phyloP scores from a whole-genome alignment of 306 rosid genomes.

The Cucurbita argyrosperma region DNA sequence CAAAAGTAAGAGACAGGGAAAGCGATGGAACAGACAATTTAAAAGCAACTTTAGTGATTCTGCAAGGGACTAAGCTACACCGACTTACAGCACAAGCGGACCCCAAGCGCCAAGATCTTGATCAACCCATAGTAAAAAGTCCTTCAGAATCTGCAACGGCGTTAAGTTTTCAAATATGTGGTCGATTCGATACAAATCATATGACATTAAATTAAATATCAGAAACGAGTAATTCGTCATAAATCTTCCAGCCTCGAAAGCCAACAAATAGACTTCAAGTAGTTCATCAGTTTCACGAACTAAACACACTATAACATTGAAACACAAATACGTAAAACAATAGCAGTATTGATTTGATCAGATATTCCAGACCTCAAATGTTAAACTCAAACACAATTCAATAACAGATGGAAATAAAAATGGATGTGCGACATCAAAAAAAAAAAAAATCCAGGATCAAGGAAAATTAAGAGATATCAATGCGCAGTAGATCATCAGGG shows the following conservation, averaged over 20 bases:
- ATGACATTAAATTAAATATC: neutral
- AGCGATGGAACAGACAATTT: neutral
- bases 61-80: neutral
- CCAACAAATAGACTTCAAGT: no score
- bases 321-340: neutral
- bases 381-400: neutral
- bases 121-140: slow-evolving; percentile 65
- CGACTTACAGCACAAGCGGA: slow-evolving; percentile 59
- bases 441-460: no score
- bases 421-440: neutral
- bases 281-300: neutral
- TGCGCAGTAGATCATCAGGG: no score
- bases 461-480: no score
- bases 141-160: slow-evolving; percentile 51
- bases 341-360: neutral
- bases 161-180: neutral
- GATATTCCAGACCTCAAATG: neutral
- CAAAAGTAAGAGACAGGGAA: neutral
- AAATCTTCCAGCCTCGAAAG: neutral
- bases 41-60: neutral
- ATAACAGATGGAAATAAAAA: neutral
- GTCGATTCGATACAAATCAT: neutral
- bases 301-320: neutral
- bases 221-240: neutral
- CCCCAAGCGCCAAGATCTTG: slow-evolving; percentile 80